Percentiles rank a stretch among this genome's conserved stretches.
Evolutionary conservation across 1,139 yeast genomes (phyloP).

Genomic region (Groenewaldozyma auringiensis): DNA sequence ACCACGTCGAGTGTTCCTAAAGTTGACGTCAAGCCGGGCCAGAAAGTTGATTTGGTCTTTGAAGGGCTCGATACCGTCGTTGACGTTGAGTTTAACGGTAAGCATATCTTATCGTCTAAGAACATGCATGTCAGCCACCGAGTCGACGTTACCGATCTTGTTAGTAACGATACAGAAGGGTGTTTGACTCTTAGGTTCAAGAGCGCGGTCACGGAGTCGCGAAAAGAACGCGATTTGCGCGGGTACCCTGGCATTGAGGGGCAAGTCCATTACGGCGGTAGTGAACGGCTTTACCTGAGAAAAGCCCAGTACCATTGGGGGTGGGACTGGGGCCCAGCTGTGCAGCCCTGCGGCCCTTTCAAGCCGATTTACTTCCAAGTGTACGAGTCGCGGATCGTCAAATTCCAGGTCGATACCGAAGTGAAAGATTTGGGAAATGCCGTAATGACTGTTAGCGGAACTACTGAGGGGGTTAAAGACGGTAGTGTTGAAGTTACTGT

Average conservation of each 20-base stretch:
- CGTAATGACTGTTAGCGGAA: background rate
- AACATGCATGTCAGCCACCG: constrained; percentile 14
- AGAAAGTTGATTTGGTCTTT: constrained; percentile 28
- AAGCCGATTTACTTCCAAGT: constrained; percentile 13
- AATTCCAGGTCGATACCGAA: background rate
- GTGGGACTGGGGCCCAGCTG: constrained; percentile 19
- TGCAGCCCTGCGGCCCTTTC: constrained; percentile 15
- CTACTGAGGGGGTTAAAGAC: background rate
- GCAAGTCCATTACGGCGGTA: constrained; percentile 10
- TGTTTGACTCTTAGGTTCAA: constrained; percentile 7
- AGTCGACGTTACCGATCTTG: constrained; percentile 17
- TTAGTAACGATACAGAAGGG: background rate
- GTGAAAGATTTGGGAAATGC: background rate
- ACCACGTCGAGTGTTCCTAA: constrained; percentile 11
- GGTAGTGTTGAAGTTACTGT: background rate
- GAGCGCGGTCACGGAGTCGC: constrained; percentile 9
- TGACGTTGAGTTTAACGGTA: constrained; percentile 32
- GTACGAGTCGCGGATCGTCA: constrained; percentile 5
- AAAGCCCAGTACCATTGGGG: constrained; percentile 18
- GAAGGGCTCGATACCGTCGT: constrained; percentile 42
- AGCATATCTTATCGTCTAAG: constrained; percentile 22
- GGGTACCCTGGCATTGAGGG: constrained; percentile 7
- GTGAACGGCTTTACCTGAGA: constrained; percentile 12
- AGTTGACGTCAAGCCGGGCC: constrained; percentile 3
- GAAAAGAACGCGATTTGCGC: constrained; percentile 1